Base-by-base conservation (phyloP, 2,329 filamentous ascomycete genomes). In the Escovopsis sp. region DNA sequence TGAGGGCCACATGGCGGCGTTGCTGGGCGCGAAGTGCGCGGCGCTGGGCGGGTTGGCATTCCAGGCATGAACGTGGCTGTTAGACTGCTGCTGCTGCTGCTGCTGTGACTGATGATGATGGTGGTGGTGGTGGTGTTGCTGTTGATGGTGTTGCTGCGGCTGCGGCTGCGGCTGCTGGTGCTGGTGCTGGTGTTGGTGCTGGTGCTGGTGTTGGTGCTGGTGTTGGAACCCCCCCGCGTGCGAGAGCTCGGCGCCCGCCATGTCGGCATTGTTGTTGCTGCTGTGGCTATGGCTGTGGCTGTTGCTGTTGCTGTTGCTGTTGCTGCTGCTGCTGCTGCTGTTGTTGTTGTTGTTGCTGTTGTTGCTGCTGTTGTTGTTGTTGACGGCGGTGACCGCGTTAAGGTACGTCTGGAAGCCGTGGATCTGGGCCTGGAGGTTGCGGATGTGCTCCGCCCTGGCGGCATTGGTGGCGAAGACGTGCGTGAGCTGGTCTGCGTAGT, bases 401-500 rank as follows among this genome's bases (percentile, higher is more conserved):
- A 63, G 46, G 41, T 53, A 58, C 31, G 55, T 51, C 37, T 58
- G 55, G 39, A 62, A 57, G 24, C 47, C 48, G 16, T 57, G 52
- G 7, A 61, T 41, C 45, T 63, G 59, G 11, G 46, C 47, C 48
- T 62, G 57, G 20, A 58, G 42, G 12, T 44, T 51, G 16, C 51
- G 47, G 2, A 62, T 50, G 29, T 57, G 53, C 37, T 63, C 60
- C 11, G 48, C 46, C 34, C 53, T 53, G 13, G 45, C 47, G 5
- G 48, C 48, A 39, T 63, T 64, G 30, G 44, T 45, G n/a, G 47
- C 48, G 34, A 52, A 50, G n/a, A 68, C 60, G 30, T 63, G 55
- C 36, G 59, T 56, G 34, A 70, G 61, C 29, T 62, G 63, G 11
- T 66, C 61, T 37, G 64, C 53, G 43, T 67, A 68, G 33, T 67